Conservation (phyloP, 345 rosid genomes). For the Arabidopsis arenosa region DNA sequence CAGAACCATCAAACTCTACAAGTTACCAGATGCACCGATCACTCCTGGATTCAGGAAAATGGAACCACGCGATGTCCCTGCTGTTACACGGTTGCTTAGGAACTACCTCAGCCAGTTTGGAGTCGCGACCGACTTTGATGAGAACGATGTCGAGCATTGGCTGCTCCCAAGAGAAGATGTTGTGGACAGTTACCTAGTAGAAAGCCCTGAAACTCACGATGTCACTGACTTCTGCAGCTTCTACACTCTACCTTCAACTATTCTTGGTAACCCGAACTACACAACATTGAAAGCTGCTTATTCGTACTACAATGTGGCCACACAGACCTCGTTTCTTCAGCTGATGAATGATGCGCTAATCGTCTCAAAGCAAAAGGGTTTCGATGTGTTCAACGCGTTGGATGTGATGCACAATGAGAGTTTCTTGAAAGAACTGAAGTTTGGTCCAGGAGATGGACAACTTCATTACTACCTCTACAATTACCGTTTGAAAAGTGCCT, state of each 20-base stretch:
- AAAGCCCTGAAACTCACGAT: conserved; percentile 81
- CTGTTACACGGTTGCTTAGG: conserved; percentile 80
- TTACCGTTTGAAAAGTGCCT: conserved; percentile 61
- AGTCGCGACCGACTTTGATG: conserved; percentile 90
- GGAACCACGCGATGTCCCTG: conserved; percentile 87
- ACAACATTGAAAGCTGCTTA: conserved; percentile 86
- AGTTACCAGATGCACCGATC: conserved; percentile 69
- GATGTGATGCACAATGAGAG: conserved; percentile 94
- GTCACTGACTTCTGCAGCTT: conserved; percentile 96
- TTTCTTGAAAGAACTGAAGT: conserved; percentile 89
- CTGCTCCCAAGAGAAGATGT: conserved; percentile 83
- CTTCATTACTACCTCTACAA: conserved; percentile 92
- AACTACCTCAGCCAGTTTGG: conserved; percentile 70
- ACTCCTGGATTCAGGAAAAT: conserved; percentile 92
- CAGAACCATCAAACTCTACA: conserved; percentile 87
- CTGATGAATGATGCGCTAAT: conserved; percentile 89
- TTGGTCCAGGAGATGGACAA: conserved; percentile 94
- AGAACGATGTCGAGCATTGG: conserved; percentile 90
- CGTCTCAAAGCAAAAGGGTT: conserved; percentile 80
- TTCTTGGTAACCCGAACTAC: conserved; percentile 84
- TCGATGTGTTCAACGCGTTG: conserved; percentile 87
- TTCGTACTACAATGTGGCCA: conserved; percentile 86
- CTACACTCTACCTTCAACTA: conserved; percentile 92
- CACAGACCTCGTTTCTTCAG: conserved; percentile 84
- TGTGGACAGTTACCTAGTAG: conserved; percentile 83